phyloP scores from a whole-genome alignment of 805 yeast genomes.

The Teunomyces gatunensis region DNA sequence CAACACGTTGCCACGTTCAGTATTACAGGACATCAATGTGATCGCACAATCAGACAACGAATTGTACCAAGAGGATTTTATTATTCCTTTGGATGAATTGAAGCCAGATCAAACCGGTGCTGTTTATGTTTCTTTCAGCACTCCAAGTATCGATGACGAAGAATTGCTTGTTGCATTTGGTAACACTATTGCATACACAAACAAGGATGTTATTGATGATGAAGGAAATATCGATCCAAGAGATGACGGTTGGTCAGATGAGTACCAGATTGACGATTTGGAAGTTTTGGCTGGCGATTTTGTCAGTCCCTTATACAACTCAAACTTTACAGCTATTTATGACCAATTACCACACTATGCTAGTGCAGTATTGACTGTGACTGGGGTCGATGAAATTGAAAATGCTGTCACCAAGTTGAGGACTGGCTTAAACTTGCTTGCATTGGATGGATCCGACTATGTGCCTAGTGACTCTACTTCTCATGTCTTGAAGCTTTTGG shows the following conservation, averaged over 20 bases:
- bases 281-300: slow-evolving; percentile 78
- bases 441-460: slow-evolving; percentile 70
- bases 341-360: slow-evolving; percentile 66
- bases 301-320: slow-evolving; percentile 71
- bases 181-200: slow-evolving; percentile 67
- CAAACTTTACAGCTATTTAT: slow-evolving; percentile 69
- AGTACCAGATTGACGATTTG: slow-evolving; percentile 84
- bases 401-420: slow-evolving; percentile 51
- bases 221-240: slow-evolving; percentile 64
- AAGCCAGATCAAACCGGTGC: slow-evolving; percentile 70
- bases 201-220: slow-evolving; percentile 75
- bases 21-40: slow-evolving; percentile 74
- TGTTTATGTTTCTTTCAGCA: slow-evolving; percentile 72
- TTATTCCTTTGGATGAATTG: slow-evolving; percentile 70
- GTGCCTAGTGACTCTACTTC: slow-evolving; percentile 57
- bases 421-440: slow-evolving; percentile 46
- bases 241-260: slow-evolving; percentile 87
- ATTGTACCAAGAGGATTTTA: slow-evolving; percentile 62
- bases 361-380: slow-evolving; percentile 65
- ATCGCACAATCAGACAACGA: slow-evolving; percentile 62
- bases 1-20: slow-evolving; percentile 78
- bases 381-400: slow-evolving; percentile 36
- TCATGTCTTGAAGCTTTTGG: slow-evolving; percentile 79
- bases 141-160: slow-evolving; percentile 48
- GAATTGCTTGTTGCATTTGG: slow-evolving; percentile 47